Evolutionary conservation across 768 basidiomycete genomes (phyloP), one percentile per base, ranked within the genome.

Genomic region (Collybiopsis confluens): DNA sequence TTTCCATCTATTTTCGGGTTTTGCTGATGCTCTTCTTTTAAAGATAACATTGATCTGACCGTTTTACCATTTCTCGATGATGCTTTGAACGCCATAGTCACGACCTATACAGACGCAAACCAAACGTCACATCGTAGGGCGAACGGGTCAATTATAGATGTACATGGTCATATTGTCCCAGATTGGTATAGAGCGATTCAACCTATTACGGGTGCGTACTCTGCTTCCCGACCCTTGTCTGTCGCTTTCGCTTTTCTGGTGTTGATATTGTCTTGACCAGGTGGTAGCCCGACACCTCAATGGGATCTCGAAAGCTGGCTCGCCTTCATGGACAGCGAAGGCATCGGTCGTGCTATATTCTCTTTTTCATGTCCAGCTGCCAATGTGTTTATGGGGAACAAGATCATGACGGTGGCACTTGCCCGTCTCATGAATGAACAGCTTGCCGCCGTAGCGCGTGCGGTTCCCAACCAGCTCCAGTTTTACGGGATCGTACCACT

Each of bases 361-460:
- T 61, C 65, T 16, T 69, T 70, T 59, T 69, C 68, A 15, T 60
- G 66, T 13, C 70, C 70, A 42, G 66, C 62, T 15, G 65, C 68
- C 20, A 68, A 69, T 55, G 68, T 69, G 20, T 70, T 50, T 52
- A 57, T 56, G 38, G 65, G 68, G 3, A 59, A 67, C 28, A 61
- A 64, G 48, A 20, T 8, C 21, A 48, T 57, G 30, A 72, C 70
- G 9, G 42, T 70, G 16, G 68, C 70, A 13, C 66, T 72, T 16
- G 69, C 70, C 3, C 67, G 70, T 43, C 54, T 72, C 15, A 64
- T 72, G 47, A 72, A 72, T 50, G 70, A 72, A 55, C 67, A 72
- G 44, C 57, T 65, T 16, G 68, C 68, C 33, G 70, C 70, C 21
- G 69, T 67, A 44, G 62, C 57, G 40, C 64, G 65, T 24, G 59